Conservation (phyloP, 768 basidiomycete species). For the Boletus pseudopeckii region DNA sequence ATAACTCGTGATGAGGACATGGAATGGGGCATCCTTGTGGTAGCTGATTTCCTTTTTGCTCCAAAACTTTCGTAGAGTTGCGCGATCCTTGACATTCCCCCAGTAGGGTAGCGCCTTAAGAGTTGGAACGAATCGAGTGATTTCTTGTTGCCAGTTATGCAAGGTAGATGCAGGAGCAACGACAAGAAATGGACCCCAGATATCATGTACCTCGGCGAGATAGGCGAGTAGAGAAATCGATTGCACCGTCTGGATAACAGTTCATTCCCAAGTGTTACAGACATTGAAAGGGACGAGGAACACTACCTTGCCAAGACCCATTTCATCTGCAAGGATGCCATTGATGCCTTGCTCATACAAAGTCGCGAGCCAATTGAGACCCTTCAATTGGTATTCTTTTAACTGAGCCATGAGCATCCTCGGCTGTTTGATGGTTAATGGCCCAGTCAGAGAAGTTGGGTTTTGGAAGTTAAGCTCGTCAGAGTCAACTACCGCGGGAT, state of each 20-base stretch:
- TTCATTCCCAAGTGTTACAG: background rate
- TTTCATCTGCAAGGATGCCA: conserved; percentile 98
- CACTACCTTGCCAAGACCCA: conserved; percentile 88
- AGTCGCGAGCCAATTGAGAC: conserved; percentile 96
- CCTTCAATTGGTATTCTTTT: conserved; percentile 98
- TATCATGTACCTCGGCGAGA: conserved; percentile 94
- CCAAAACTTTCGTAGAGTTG: conserved; percentile 95
- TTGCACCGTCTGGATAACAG: conserved; percentile 75
- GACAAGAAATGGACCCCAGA: conserved; percentile 99
- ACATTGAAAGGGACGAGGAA: conserved; percentile 8
- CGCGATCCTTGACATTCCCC: conserved; percentile 95
- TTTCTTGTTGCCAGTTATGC: conserved; percentile 99
- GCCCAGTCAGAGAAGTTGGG: conserved; percentile 84
- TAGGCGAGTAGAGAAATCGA: conserved; percentile 95
- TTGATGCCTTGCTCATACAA: conserved; percentile 99
- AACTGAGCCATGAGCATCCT: conserved; percentile 94
- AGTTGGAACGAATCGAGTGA: conserved; percentile 90
- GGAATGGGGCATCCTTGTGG: conserved; percentile 92
- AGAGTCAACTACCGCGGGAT: conserved; percentile 65
- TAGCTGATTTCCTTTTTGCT: conserved; percentile 96
- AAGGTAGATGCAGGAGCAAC: conserved; percentile 96
- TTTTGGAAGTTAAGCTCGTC: conserved; percentile 99
- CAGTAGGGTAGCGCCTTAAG: conserved; percentile 97
- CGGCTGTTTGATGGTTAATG: conserved; percentile 85
- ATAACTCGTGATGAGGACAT: conserved; percentile 95